Percentiles rank a stretch among this genome's conserved stretches.
Evolutionary conservation across 768 basidiomycete species (phyloP).

Genomic region (Strobilomyces dryophilus): DNA sequence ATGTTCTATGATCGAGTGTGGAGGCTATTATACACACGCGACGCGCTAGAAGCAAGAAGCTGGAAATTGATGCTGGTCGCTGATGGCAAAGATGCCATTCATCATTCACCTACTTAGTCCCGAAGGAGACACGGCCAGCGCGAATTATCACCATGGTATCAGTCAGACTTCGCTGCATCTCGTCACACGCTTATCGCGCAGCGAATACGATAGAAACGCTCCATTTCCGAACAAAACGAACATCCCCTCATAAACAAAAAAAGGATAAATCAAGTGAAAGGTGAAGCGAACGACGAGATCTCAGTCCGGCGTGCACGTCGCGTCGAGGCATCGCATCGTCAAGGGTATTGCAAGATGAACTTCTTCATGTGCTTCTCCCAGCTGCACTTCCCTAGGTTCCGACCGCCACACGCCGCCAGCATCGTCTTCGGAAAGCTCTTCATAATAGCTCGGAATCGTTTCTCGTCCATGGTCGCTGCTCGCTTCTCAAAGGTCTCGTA

Average conservation of each 20-base stretch:
- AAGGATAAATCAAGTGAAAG: conserved; percentile 1
- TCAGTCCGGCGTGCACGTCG: background rate
- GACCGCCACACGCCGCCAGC: conserved; percentile 43
- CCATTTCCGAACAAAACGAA: conserved; percentile 21
- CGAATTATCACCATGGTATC: conserved; percentile 10
- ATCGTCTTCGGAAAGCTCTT: conserved; percentile 28
- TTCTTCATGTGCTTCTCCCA: conserved; percentile 60
- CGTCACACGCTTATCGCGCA: background rate
- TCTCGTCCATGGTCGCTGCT: conserved; percentile 16
- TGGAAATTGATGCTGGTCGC: conserved; percentile 3
- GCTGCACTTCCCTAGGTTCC: conserved; percentile 45
- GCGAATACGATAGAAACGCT: background rate
- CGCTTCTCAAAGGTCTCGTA: conserved; percentile 16
- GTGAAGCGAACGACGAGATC: conserved; percentile 2
- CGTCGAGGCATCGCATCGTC: conserved; percentile 14
- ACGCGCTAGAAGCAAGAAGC: background rate
- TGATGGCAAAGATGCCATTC: conserved; percentile 1
- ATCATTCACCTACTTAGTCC: background rate
- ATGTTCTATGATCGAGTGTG: background rate
- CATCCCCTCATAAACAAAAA: conserved; percentile 3
- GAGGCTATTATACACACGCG: background rate
- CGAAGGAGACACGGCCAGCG: background rate
- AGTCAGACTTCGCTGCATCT: background rate
- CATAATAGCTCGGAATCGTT: conserved; percentile 34
- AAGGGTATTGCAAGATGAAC: conserved; percentile 64